phyloP scores from a whole-genome alignment of 768 basidiomycete species.

The Lactifluus piperatus region DNA sequence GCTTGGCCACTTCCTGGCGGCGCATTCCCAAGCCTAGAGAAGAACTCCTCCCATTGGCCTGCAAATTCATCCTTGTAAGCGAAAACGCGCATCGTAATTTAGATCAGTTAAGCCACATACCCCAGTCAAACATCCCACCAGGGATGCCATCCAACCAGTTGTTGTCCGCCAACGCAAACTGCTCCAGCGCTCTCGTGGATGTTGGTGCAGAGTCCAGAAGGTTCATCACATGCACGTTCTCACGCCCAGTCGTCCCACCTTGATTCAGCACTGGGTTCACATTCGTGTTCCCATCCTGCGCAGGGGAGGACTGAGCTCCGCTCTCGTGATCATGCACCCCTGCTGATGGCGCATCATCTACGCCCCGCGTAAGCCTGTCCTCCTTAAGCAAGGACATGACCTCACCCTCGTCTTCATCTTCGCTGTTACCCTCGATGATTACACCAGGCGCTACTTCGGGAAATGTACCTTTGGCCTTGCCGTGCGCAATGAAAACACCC shows the following conservation, averaged over 20 bases:
- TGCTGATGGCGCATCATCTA: conserved; percentile 9
- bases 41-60: conserved; percentile 84
- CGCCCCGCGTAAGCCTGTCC: conserved; percentile 10
- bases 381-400: conserved; percentile 9
- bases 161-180: conserved; percentile 56
- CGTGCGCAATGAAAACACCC: conserved; percentile 69
- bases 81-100: conserved; percentile 7
- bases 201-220: conserved; percentile 54
- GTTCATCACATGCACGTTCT: conserved; percentile 71
- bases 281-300: conserved; percentile 40
- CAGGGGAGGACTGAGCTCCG: conserved; percentile 45
- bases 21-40: conserved; percentile 36
- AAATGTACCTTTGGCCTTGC: conserved; percentile 22
- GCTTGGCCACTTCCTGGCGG: not conserved
- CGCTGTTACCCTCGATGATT: conserved; percentile 43
- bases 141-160: conserved; percentile 74
- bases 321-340: not conserved
- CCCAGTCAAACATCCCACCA: conserved; percentile 82
- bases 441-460: conserved; percentile 45
- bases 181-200: conserved; percentile 41
- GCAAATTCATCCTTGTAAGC: conserved; percentile 6
- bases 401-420: conserved; percentile 19
- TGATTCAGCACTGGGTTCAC: conserved; percentile 70
- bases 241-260: conserved; percentile 27
- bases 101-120: conserved; percentile 32